Evolutionary conservation across 2,329 filamentous ascomycete genomes (phyloP).

Genomic region (Raffaelea ambrosiae): DNA sequence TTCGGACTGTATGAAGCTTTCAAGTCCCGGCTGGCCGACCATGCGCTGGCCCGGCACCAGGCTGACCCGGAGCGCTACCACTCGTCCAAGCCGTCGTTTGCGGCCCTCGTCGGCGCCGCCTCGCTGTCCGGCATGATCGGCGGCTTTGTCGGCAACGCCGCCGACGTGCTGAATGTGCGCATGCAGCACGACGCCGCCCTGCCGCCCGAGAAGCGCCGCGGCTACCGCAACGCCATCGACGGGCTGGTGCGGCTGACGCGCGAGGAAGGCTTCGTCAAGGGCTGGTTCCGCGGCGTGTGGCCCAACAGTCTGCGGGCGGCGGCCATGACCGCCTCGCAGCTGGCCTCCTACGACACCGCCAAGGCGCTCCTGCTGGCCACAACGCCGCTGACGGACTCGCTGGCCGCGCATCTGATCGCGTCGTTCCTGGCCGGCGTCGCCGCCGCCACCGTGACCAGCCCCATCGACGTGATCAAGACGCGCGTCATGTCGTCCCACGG

Average conservation of each 20-base stretch:
- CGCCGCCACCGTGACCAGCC: constrained; percentile 76
- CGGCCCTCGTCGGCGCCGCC: constrained; percentile 74
- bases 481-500: constrained; percentile 65
- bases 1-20: constrained; percentile 96
- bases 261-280: constrained; percentile 61
- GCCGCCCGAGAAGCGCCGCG: constrained; percentile 62
- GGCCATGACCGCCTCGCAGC: constrained; percentile 80
- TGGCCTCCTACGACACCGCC: constrained; percentile 78
- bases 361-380: constrained; percentile 60
- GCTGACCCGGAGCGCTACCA: constrained; percentile 17
- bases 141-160: constrained; percentile 85
- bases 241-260: constrained; percentile 81
- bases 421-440: constrained; percentile 73
- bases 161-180: constrained; percentile 92
- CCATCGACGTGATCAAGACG: constrained; percentile 85
- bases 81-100: constrained; percentile 64
- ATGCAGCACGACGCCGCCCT: constrained; percentile 93
- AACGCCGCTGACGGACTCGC: constrained; percentile 59
- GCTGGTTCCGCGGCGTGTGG: constrained; percentile 77
- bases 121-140: constrained; percentile 78
- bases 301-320: constrained; percentile 74
- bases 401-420: constrained; percentile 71
- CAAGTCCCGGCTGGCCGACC: constrained; percentile 57
- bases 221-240: constrained; percentile 84
- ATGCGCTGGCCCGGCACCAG: not conserved